Conservation (phyloP, 2,329 filamentous ascomycete species). For the Aureobasidium lini region DNA sequence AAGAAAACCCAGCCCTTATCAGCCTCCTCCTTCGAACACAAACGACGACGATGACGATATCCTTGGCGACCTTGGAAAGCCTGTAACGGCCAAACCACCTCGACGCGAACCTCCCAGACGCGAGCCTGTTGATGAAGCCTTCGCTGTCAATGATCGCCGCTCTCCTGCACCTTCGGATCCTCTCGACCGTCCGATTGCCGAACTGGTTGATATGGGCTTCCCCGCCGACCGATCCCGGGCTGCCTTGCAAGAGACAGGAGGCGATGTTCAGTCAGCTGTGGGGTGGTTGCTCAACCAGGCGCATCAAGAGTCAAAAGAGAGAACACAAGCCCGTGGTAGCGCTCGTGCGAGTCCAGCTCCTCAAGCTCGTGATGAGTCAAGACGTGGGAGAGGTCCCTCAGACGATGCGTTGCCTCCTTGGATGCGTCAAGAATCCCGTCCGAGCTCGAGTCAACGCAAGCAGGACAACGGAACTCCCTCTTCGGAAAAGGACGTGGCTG, state of each 20-base stretch:
- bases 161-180: constrained; percentile 32
- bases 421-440: constrained; percentile 52
- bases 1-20: constrained; percentile 17
- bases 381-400: not conserved
- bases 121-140: constrained; percentile 17
- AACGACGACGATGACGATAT: constrained; percentile 54
- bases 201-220: constrained; percentile 93
- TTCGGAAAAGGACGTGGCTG: constrained; percentile 65
- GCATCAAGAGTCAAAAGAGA: constrained; percentile 72
- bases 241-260: constrained; percentile 72
- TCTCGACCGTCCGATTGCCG: constrained; percentile 73
- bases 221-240: constrained; percentile 72
- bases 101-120: constrained; percentile 16
- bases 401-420: constrained; percentile 48
- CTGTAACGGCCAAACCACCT: constrained; percentile 43
- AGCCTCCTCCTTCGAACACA: constrained; percentile 16
- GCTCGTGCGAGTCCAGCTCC: constrained; percentile 11
- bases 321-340: constrained; percentile 35
- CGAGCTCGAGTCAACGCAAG: constrained; percentile 40
- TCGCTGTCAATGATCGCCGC: constrained; percentile 13
- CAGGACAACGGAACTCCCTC: constrained; percentile 49
- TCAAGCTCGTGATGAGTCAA: constrained; percentile 1
- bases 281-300: constrained; percentile 88
- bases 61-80: constrained; percentile 52
- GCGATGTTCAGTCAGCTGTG: constrained; percentile 78